These are phyloP conservation scores for Yamadazyma friedrichii DNA, from an alignment of 1,139 yeast species.

Conservation along the genomic window DNA sequence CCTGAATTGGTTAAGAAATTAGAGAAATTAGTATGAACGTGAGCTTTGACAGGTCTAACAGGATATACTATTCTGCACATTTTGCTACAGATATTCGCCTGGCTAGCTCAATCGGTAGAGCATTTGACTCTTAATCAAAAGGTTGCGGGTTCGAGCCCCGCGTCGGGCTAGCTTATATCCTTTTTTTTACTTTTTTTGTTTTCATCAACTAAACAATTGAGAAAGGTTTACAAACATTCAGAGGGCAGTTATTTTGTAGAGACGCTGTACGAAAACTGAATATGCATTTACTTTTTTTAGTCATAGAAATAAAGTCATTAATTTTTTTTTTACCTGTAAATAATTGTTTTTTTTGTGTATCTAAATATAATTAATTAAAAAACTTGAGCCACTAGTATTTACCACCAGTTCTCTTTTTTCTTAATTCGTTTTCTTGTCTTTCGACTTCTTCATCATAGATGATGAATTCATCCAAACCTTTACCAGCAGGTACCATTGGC, in stretches of 20 bases:
- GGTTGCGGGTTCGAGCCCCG: conserved; percentile 56
- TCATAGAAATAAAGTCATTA: background rate
- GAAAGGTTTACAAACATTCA: background rate
- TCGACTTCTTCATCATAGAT: conserved; percentile 80
- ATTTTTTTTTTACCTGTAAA: background rate
- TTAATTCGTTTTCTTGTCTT: conserved; percentile 64
- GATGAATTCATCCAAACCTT: conserved; percentile 89
- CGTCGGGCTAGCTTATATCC: conserved; percentile 38
- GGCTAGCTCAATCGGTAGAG: conserved; percentile 33
- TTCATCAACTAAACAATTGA: background rate
- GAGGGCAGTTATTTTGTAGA: background rate
- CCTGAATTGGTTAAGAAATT: too few species aligned
- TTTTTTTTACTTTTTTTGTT: conserved; percentile 6
- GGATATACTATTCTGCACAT: background rate
- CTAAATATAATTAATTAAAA: too few species aligned
- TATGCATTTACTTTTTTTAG: background rate
- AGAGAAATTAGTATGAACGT: background rate
- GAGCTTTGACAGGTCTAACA: background rate
- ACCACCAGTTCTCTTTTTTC: conserved; percentile 60
- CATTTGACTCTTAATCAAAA: conserved; percentile 38
- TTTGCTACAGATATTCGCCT: conserved; percentile 14
- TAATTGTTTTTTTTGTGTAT: background rate
- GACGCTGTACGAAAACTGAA: background rate
- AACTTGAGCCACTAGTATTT: conserved; percentile 37
- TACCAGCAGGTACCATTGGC: conserved; percentile 98